Percentiles rank a stretch among this genome's conserved stretches.
Evolutionary conservation across 352 stramenopile genomes (phyloP).

Genomic region (Globisporangium parvum): DNA sequence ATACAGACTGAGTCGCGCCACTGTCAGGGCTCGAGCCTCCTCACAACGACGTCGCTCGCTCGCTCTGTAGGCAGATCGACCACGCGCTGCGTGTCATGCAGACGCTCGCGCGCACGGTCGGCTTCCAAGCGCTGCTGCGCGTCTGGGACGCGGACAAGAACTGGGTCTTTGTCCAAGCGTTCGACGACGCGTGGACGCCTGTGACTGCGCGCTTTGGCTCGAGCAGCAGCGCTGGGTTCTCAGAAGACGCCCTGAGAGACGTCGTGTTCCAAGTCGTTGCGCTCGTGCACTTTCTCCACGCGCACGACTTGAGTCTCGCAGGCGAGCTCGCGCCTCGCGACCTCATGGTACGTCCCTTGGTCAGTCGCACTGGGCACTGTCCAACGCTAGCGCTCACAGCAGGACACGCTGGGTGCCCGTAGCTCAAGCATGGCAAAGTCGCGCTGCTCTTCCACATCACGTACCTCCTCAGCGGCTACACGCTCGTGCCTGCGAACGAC

Average conservation of each 20-base stretch:
- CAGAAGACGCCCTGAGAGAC: conserved; percentile 36
- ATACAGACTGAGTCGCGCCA: too few relatives aligned
- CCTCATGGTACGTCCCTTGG: conserved; percentile 26
- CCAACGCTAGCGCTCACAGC: too few relatives aligned
- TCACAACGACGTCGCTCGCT: not conserved
- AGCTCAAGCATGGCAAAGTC: conserved; percentile 33
- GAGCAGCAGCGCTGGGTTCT: conserved; percentile 17
- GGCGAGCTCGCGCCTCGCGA: conserved; percentile 45
- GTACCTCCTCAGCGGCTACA: conserved; percentile 44
- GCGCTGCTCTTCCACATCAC: conserved; percentile 36
- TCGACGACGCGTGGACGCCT: conserved; percentile 23
- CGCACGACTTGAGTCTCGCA: conserved; percentile 36
- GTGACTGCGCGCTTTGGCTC: conserved; percentile 14
- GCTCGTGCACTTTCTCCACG: conserved; percentile 56
- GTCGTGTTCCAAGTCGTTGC: conserved; percentile 47
- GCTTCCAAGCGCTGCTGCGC: conserved; percentile 42
- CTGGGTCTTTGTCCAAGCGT: conserved; percentile 57
- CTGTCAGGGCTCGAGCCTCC: too few relatives aligned
- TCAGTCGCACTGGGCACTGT: not conserved
- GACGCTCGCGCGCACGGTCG: conserved; percentile 20
- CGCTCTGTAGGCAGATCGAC: conserved; percentile 29
- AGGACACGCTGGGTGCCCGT: not conserved
- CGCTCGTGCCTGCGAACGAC: conserved; percentile 32
- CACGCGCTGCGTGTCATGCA: conserved; percentile 30
- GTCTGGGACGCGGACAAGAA: conserved; percentile 44